Conservation (phyloP, 441 rosid genomes). For the Brassica balearica region DNA sequence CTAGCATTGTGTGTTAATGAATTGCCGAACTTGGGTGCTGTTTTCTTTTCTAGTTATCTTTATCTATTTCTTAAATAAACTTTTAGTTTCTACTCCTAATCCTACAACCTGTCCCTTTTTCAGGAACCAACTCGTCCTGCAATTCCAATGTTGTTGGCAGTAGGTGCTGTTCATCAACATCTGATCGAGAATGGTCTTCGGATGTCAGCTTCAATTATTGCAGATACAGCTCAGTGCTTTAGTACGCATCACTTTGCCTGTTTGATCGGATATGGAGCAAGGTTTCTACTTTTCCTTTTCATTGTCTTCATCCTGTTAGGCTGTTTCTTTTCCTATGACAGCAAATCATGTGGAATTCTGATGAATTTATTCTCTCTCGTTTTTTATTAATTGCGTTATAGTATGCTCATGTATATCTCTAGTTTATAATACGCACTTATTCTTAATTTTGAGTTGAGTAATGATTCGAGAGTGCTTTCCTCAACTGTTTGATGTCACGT, state of each 20-base stretch:
- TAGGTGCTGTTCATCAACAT: constrained; percentile 99
- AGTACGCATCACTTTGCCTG: constrained; percentile 99
- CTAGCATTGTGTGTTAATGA: not conserved
- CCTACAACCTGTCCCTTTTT: constrained; percentile 28
- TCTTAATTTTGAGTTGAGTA: constrained; percentile 12
- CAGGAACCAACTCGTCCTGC: constrained; percentile 98
- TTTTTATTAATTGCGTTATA: not conserved
- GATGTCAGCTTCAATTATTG: constrained; percentile 93
- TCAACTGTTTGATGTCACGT: constrained; percentile 1
- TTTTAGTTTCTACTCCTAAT: not conserved
- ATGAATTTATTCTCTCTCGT: constrained; percentile 11
- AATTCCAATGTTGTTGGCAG: constrained; percentile 94
- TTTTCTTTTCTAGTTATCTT: constrained; percentile 12
- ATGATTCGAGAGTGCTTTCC: constrained; percentile 20
- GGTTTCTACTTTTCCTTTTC: constrained; percentile 56
- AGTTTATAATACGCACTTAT: constrained; percentile 1
- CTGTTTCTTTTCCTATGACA: constrained; percentile 10
- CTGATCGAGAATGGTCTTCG: constrained; percentile 96
- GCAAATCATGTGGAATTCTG: constrained; percentile 29
- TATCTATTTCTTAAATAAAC: constrained; percentile 1
- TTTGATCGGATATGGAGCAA: constrained; percentile 98
- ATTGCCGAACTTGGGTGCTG: constrained; percentile 1
- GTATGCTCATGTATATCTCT: constrained; percentile 19
- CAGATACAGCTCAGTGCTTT: constrained; percentile 99
- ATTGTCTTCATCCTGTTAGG: constrained; percentile 3